Evolutionary conservation across 2,329 filamentous ascomycete species (phyloP).

Genomic region (Alternaria incomplexa): DNA sequence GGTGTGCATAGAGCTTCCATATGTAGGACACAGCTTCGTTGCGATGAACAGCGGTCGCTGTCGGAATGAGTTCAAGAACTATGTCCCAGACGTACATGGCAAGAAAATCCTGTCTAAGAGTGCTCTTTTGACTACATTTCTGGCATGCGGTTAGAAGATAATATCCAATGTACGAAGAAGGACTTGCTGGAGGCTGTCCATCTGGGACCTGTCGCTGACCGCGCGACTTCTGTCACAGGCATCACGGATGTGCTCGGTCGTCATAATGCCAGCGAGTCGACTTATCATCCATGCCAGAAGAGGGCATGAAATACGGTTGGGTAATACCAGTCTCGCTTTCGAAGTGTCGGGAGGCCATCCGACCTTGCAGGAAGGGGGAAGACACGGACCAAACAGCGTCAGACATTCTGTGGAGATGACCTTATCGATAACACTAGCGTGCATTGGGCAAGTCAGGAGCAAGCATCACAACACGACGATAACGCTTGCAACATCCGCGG

Average conservation of each 20-base stretch:
- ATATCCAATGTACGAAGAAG: background rate
- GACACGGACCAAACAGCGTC: background rate
- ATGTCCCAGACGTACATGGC: conserved; percentile 13
- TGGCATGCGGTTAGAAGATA: background rate
- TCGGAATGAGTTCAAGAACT: conserved; percentile 28
- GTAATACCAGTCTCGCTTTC: background rate
- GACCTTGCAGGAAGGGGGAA: background rate
- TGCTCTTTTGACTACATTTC: background rate
- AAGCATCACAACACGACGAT: background rate
- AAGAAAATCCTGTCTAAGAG: background rate
- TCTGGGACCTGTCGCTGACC: conserved; percentile 26
- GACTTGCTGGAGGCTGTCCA: conserved; percentile 34
- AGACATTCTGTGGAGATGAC: background rate
- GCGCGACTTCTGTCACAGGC: background rate
- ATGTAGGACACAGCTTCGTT: conserved; percentile 35
- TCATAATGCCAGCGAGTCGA: background rate
- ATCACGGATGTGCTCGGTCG: background rate
- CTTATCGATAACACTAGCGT: background rate
- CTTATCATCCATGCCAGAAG: background rate
- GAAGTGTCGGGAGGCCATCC: background rate
- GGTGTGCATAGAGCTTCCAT: conserved; percentile 38
- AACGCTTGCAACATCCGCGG: background rate
- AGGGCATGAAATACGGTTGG: background rate
- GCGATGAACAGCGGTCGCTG: conserved; percentile 32
- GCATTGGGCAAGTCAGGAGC: background rate